Evolutionary conservation across 208 protist species (phyloP).

Genomic region (Leishmania tropica): DNA sequence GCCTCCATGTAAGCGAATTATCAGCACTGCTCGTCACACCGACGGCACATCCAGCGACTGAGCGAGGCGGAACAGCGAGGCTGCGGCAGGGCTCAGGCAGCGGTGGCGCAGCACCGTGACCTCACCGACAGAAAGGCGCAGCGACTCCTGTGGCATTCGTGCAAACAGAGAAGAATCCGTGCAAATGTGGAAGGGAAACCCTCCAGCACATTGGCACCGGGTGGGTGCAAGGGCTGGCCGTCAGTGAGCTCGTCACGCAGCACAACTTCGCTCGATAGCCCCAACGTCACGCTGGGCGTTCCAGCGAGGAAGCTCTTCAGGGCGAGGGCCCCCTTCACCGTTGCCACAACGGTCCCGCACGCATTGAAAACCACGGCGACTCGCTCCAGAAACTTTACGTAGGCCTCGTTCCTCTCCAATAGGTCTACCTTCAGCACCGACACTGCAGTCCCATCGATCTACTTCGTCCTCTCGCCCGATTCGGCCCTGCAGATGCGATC

Average conservation of each 20-base stretch:
- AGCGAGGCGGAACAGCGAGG: conserved; percentile 65
- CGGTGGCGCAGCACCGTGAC: conserved; percentile 94
- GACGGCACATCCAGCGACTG: conserved; percentile 58
- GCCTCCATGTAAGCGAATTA: conserved; percentile 48
- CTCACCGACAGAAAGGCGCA: conserved; percentile 81
- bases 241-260: conserved; percentile 37
- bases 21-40: conserved; percentile 44
- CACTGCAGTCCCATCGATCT: conserved; percentile 33
- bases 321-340: conserved; percentile 90
- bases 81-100: conserved; percentile 25
- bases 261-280: conserved; percentile 83
- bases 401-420: conserved; percentile 84
- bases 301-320: conserved; percentile 93
- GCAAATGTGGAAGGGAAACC: conserved; percentile 82
- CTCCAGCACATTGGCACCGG: conserved; percentile 68
- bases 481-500: conserved; percentile 33
- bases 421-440: conserved; percentile 47
- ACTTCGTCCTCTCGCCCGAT: conserved; percentile 39
- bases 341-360: conserved; percentile 55
- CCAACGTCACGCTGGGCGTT: conserved; percentile 79
- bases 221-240: conserved; percentile 4
- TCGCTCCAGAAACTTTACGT: conserved; percentile 89
- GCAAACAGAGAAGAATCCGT: conserved; percentile 82
- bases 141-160: conserved; percentile 47
- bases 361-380: conserved; percentile 77